phyloP scores from a whole-genome alignment of 441 rosid species.

The Populus hybrid region DNA sequence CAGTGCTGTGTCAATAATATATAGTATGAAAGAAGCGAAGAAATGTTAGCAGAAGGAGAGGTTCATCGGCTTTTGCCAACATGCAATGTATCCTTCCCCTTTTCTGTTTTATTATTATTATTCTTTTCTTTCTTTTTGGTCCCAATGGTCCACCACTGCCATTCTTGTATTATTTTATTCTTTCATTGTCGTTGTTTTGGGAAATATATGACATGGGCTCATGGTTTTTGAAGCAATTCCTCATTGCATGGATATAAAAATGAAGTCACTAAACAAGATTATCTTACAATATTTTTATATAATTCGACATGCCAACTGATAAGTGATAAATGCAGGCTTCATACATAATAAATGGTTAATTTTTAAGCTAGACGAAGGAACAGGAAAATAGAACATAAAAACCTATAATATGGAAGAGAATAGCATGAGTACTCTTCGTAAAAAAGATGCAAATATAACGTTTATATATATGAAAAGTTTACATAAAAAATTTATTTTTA shows the following conservation, averaged over 20 bases:
- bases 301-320: background rate
- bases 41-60: background rate
- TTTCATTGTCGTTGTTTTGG: background rate
- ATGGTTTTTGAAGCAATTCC: background rate
- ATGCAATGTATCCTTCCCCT: slow-evolving; percentile 53
- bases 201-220: background rate
- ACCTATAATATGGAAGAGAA: background rate
- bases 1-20: background rate
- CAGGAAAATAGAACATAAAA: background rate
- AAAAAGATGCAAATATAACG: background rate
- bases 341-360: background rate
- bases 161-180: background rate
- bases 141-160: slow-evolving; percentile 16
- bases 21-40: slow-evolving; percentile 3
- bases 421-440: background rate
- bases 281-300: too few relatives aligned
- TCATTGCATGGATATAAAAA: background rate
- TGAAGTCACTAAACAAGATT: background rate
- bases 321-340: background rate
- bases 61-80: slow-evolving; percentile 28
- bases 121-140: slow-evolving; percentile 9
- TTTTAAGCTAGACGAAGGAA: background rate
- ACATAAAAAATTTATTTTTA: too few relatives aligned
- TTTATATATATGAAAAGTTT: too few relatives aligned
- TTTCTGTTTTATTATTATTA: slow-evolving; percentile 8